phyloP scores from a whole-genome alignment of 2,329 filamentous ascomycete genomes.

The Sordariomycetes sp. region DNA sequence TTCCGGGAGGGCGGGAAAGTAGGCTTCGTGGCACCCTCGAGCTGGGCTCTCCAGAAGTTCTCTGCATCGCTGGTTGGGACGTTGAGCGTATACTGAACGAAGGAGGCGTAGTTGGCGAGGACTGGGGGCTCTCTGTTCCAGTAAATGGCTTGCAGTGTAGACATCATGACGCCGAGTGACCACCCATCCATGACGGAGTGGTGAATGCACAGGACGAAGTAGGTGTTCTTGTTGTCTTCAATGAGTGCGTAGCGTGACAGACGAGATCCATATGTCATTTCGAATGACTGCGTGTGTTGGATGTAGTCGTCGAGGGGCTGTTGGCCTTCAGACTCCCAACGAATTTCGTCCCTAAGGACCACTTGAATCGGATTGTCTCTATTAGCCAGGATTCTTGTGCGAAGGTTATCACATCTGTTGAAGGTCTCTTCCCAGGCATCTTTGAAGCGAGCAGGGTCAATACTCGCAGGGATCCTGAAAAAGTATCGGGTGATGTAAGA shows the following conservation, averaged over 20 bases:
- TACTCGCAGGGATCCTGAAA: slow-evolving; percentile 4
- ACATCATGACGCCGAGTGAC: slow-evolving; percentile 4
- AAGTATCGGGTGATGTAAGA: slow-evolving; percentile 10
- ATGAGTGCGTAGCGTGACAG: background rate
- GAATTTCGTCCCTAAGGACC: slow-evolving; percentile 5
- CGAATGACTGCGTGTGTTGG: slow-evolving; percentile 4
- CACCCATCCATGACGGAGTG: slow-evolving; percentile 5
- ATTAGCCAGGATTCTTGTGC: slow-evolving; percentile 10
- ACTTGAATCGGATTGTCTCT: slow-evolving; percentile 4
- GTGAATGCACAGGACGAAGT: slow-evolving; percentile 3
- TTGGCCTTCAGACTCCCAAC: slow-evolving; percentile 1
- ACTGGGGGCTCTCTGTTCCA: background rate
- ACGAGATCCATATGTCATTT: slow-evolving; percentile 1
- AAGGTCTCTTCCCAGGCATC: slow-evolving; percentile 9
- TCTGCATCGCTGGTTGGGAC: slow-evolving; percentile 3
- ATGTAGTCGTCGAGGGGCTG: background rate
- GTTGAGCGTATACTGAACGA: slow-evolving; percentile 3
- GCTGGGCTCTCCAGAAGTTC: slow-evolving; percentile 7
- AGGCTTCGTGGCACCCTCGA: slow-evolving; percentile 4
- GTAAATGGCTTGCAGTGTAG: slow-evolving; percentile 3
- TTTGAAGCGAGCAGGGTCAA: slow-evolving; percentile 6
- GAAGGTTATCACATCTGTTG: slow-evolving; percentile 7
- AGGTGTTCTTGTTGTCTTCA: background rate
- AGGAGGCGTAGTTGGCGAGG: slow-evolving; percentile 3
- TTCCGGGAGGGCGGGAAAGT: slow-evolving; percentile 7